Conservation (phyloP, 345 rosid species). For the Anastatica hierochuntica region DNA sequence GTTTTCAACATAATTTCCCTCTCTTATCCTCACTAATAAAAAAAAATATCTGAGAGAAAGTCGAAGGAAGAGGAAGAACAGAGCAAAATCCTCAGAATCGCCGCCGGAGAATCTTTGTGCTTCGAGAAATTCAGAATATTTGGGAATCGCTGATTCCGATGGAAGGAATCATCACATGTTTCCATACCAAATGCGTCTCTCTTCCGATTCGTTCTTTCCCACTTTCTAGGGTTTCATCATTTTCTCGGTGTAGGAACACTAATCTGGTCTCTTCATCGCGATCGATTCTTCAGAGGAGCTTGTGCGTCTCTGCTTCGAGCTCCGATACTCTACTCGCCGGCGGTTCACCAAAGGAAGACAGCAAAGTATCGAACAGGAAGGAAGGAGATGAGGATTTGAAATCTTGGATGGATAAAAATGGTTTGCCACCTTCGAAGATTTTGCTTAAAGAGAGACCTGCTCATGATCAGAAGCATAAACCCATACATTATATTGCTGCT, state of each 20-base stretch:
- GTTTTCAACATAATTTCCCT: slow-evolving; percentile 30
- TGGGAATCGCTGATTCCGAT: slow-evolving; percentile 4
- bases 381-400: slow-evolving; percentile 63
- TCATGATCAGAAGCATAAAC: slow-evolving; percentile 46
- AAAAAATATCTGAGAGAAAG: slow-evolving; percentile 7
- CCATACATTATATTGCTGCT: slow-evolving; percentile 88
- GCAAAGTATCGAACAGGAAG: slow-evolving; percentile 36
- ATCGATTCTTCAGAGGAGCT: slow-evolving; percentile 24
- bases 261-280: slow-evolving; percentile 20
- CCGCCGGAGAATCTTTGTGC: slow-evolving; percentile 18
- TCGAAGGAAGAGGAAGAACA: neutral
- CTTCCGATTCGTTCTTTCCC: slow-evolving; percentile 31
- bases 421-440: slow-evolving; percentile 83
- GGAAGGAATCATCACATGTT: slow-evolving; percentile 34
- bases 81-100: slow-evolving; percentile 14
- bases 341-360: slow-evolving; percentile 39
- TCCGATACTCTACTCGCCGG: slow-evolving; percentile 58
- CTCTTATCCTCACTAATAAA: slow-evolving; percentile 21
- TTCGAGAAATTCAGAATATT: neutral
- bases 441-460: slow-evolving; percentile 69
- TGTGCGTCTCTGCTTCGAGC: slow-evolving; percentile 35
- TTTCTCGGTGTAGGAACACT: slow-evolving; percentile 23
- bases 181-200: slow-evolving; percentile 35
- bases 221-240: slow-evolving; percentile 29
- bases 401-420: slow-evolving; percentile 86